Percentiles rank a stretch among this genome's conserved stretches.
These are phyloP conservation scores for Chenopodium formosanum DNA, from an alignment of 148 eudicot genomes.

Conservation along the genomic window DNA sequence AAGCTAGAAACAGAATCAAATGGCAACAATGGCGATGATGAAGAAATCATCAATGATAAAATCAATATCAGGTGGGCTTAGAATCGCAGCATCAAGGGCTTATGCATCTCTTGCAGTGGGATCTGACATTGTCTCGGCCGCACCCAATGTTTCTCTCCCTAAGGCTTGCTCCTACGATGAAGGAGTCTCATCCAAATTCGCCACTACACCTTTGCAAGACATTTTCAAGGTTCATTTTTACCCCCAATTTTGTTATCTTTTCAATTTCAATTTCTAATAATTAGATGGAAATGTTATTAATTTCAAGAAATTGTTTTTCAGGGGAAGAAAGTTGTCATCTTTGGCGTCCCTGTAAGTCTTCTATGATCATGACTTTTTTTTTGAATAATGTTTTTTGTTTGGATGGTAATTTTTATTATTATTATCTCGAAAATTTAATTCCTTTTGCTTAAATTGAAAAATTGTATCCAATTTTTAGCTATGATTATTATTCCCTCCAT, in stretches of 20 bases:
- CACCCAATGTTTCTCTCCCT: slow-evolving; percentile 77
- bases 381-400: neutral
- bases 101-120: slow-evolving; percentile 77
- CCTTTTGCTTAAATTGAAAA: neutral
- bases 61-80: slow-evolving; percentile 34
- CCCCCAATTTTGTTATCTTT: neutral
- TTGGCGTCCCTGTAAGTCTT: slow-evolving; percentile 94
- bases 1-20: slow-evolving; percentile 11
- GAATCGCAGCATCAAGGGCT: slow-evolving; percentile 37
- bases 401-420: no score
- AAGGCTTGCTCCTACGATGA: slow-evolving; percentile 94
- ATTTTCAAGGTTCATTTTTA: slow-evolving; percentile 63
- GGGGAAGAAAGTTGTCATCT: slow-evolving; percentile 92
- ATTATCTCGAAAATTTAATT: neutral
- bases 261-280: neutral
- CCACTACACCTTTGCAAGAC: slow-evolving; percentile 70
- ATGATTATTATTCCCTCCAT: no score
- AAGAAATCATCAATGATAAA: slow-evolving; percentile 22
- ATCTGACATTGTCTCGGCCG: slow-evolving; percentile 70
- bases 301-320: slow-evolving; percentile 27
- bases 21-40: slow-evolving; percentile 54
- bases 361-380: neutral
- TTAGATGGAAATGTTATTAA: neutral
- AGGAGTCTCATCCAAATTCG: slow-evolving; percentile 80
- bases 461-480: no score